phyloP scores from a whole-genome alignment of 495 filamentous ascomycete genomes.

The Niebla homalea region DNA sequence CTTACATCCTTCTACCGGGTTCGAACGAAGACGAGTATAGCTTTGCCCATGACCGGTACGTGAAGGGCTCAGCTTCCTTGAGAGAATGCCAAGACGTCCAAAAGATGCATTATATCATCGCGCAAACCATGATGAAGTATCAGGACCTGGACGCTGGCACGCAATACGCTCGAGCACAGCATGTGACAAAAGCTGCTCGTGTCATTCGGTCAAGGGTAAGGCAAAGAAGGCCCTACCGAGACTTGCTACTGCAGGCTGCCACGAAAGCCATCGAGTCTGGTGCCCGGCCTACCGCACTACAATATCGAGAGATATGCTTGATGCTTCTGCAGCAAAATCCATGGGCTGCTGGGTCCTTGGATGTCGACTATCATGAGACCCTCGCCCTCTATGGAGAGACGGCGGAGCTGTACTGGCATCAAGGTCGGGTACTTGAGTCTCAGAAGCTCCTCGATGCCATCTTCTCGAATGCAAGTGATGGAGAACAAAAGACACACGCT shows the following conservation, averaged over 20 bases:
- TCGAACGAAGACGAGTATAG: conserved; percentile 67
- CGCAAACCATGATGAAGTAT: conserved; percentile 62
- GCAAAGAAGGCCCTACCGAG: conserved; percentile 50
- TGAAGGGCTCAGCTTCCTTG: conserved; percentile 57
- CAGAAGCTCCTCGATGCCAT: conserved; percentile 49
- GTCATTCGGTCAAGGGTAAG: conserved; percentile 53
- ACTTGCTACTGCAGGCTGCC: conserved; percentile 62
- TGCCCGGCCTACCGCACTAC: conserved; percentile 61
- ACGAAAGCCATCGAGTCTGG: conserved; percentile 65
- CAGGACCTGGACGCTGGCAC: conserved; percentile 39
- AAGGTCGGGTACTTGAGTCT: conserved; percentile 51
- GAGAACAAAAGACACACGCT: conserved; percentile 63
- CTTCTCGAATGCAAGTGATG: conserved; percentile 48
- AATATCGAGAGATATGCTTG: conserved; percentile 63
- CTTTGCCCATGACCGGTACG: conserved; percentile 74
- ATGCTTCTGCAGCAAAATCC: conserved; percentile 63
- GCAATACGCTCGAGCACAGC: conserved; percentile 55
- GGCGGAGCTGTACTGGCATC: conserved; percentile 71
- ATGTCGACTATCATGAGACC: conserved; percentile 77
- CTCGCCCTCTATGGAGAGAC: conserved; percentile 57
- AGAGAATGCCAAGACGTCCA: conserved; percentile 50
- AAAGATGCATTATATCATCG: conserved; percentile 82
- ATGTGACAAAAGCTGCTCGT: conserved; percentile 59
- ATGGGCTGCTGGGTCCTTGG: conserved; percentile 57
- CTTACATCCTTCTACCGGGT: conserved; percentile 60